phyloP scores from a whole-genome alignment of 2,329 filamentous ascomycete species.

The Colletotrichum eleusines region DNA sequence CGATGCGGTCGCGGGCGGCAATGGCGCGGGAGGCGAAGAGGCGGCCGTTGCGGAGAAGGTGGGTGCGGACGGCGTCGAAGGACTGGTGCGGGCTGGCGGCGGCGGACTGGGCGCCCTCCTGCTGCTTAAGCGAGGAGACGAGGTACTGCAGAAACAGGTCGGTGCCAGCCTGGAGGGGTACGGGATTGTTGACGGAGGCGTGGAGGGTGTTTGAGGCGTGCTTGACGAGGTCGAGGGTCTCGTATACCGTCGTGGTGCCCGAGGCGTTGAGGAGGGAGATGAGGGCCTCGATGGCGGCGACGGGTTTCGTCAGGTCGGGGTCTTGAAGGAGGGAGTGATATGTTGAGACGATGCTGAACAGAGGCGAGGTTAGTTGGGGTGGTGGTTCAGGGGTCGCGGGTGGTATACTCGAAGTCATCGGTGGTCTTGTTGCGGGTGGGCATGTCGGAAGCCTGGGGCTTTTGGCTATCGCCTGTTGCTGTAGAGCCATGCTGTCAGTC shows the following conservation, averaged over 20 bases:
- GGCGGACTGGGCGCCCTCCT: conserved; percentile 51
- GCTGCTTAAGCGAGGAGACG: conserved; percentile 76
- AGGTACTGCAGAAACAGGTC: conserved; percentile 97
- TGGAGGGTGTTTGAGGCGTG: conserved; percentile 83
- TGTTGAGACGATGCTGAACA: conserved; percentile 64
- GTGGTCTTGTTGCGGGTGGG: conserved; percentile 45
- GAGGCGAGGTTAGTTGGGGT: conserved; percentile 11
- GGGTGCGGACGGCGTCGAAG: conserved; percentile 85
- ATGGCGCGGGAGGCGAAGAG: conserved; percentile 90
- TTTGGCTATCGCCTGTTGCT: conserved; percentile 28
- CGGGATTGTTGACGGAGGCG: conserved; percentile 83
- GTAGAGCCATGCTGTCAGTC: neutral
- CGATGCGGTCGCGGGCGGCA: conserved; percentile 85
- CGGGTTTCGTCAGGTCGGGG: conserved; percentile 91
- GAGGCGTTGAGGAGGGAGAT: conserved; percentile 86
- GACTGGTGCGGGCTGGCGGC: conserved; percentile 52
- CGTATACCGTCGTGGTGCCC: conserved; percentile 87
- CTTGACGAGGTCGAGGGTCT: conserved; percentile 89
- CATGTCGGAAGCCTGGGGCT: conserved; percentile 33
- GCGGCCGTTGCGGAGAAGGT: conserved; percentile 86
- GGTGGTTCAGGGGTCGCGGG: neutral
- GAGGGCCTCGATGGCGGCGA: conserved; percentile 92
- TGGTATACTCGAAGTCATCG: conserved; percentile 51
- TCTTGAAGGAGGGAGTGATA: conserved; percentile 72
- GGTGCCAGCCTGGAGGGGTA: conserved; percentile 92